Evolutionary conservation across 108 stramenopile species (phyloP), one percentile per base, ranked within the genome.

Genomic region (Fistulifera pelliculosa): DNA sequence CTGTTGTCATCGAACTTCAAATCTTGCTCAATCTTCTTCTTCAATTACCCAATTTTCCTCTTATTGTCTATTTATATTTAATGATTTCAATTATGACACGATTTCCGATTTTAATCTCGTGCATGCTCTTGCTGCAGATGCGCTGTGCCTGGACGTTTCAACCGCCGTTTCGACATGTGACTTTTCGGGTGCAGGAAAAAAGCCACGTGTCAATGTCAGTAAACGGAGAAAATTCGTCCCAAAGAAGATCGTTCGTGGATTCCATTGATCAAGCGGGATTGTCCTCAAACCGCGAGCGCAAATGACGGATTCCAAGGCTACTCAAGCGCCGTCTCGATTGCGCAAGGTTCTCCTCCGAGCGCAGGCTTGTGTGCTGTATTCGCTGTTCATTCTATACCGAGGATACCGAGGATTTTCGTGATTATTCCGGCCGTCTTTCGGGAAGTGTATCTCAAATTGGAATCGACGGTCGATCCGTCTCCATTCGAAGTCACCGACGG

Each of bases 391-490:
- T 44, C 11, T 68, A 3, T 90, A 86, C 60, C 54, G 84, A 19
- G 80, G 68, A 14, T 90, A 90, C 56, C 71, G 84, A 19, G 88
- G 88, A 51, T 75, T 90, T 90, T 90, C 56, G 83, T 90, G 19
- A 66, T 90, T 27, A 47, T 85, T 38, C 88, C 88, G 0, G 80
- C 72, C 6, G 80, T 85, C 12, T 83, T 84, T 64, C 56, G 70
- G 25, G 76, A 80, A 54, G 88, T 86, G 1, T 82, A 83, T 49
- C 45, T 54, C 0, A 75, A 83, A 56, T 56, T 89, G 65, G 68
- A 80, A 75, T 58, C 35, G 19, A 62, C 62, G 0, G 53, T 71
- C 38, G 51, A 60, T 57, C 17, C 13, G 26, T 1, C 1, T 4
- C 12, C 27, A 11, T 27, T 56, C 19, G 54, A 44, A 14, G 39